Evolutionary conservation across 164 flowering plant genomes (phyloP).

Genomic region (Kalanchoe fedtschenkoi): DNA sequence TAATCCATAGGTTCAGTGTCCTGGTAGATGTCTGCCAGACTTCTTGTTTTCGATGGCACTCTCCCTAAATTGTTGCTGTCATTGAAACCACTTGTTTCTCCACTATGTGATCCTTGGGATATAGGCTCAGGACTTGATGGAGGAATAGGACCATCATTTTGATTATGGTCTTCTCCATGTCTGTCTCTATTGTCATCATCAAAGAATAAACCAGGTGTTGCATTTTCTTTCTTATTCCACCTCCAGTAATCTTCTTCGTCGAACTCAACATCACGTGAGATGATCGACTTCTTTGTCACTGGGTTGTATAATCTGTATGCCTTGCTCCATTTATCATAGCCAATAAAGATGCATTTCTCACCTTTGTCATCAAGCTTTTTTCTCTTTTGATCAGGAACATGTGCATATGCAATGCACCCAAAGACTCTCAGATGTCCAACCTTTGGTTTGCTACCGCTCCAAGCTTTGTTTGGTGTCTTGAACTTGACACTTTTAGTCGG

Average conservation of each 20-base stretch:
- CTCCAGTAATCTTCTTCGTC: neutral
- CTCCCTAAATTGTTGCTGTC: neutral
- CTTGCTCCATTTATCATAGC: neutral
- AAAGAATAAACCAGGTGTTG: neutral
- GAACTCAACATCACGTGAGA: neutral
- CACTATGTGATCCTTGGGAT: neutral
- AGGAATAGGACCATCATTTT: neutral
- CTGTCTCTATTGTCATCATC: neutral
- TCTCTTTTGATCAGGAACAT: neutral
- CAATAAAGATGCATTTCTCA: neutral
- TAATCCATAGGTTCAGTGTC: neutral
- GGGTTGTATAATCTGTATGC: neutral
- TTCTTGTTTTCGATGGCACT: neutral
- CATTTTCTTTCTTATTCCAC: neutral
- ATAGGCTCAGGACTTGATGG: too few species aligned
- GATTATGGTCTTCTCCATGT: neutral
- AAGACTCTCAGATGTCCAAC: neutral
- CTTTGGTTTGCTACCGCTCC: neutral
- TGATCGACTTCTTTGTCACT: neutral
- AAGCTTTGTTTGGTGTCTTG: neutral
- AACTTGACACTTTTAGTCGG: neutral
- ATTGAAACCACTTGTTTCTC: neutral
- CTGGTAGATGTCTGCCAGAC: neutral
- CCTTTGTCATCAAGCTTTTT: neutral
- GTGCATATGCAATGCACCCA: neutral